Conservation (phyloP, 768 basidiomycete species). For the Amanita subjunquillea region DNA sequence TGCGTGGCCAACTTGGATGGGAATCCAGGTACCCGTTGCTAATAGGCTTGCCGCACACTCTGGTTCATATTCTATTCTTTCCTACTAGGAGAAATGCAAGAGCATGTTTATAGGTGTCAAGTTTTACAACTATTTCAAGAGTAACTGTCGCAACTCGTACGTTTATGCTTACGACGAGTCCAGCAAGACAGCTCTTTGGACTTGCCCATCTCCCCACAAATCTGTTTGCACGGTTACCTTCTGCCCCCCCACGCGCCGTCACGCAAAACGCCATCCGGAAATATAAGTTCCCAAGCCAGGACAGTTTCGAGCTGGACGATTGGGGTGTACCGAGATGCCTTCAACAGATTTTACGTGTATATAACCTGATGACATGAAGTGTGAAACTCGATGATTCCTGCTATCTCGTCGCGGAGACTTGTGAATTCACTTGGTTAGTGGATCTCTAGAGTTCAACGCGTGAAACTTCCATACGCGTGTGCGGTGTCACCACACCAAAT, state of each 20-base stretch:
- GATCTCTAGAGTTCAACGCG: too few relatives aligned
- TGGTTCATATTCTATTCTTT: neutral
- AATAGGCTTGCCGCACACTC: neutral
- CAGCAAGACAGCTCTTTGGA: conserved; percentile 40
- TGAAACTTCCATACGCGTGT: too few relatives aligned
- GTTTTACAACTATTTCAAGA: conserved; percentile 32
- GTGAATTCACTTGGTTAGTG: too few relatives aligned
- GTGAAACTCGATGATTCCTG: too few relatives aligned
- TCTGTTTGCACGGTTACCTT: conserved; percentile 43
- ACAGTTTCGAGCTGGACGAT: too few relatives aligned
- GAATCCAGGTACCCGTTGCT: conserved; percentile 20
- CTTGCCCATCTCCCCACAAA: conserved; percentile 27
- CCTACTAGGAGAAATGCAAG: conserved; percentile 18
- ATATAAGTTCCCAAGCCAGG: too few relatives aligned
- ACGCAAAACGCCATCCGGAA: too few relatives aligned
- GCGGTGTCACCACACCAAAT: too few relatives aligned
- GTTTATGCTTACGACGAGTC: conserved; percentile 48
- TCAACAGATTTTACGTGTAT: too few relatives aligned
- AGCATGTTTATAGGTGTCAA: neutral
- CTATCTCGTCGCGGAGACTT: too few relatives aligned
- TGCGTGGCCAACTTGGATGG: conserved; percentile 36
- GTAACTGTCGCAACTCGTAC: conserved; percentile 35
- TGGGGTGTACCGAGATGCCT: too few relatives aligned
- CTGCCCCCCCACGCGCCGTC: conserved; percentile 20
- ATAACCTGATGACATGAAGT: too few relatives aligned